Evolutionary conservation across 2,329 filamentous ascomycete genomes (phyloP).

Genomic region (Fonsecaea monophora): DNA sequence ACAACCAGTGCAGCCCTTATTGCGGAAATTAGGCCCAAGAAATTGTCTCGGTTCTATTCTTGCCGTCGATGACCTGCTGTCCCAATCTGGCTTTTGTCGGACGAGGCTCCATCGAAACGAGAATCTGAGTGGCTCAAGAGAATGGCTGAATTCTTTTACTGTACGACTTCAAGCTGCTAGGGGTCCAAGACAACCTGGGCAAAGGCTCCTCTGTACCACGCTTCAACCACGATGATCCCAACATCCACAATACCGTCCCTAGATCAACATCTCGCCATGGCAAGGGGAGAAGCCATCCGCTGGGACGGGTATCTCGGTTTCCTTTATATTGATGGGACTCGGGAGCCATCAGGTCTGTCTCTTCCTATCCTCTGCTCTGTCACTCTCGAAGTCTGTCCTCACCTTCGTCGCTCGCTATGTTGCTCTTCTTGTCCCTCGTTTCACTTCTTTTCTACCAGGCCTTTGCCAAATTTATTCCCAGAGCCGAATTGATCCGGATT

Average conservation of each 20-base stretch:
- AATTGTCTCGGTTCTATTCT: constrained; percentile 27
- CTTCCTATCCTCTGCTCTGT: constrained; percentile 10
- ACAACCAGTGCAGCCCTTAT: background rate
- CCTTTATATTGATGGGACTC: constrained; percentile 13
- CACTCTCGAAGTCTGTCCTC: background rate
- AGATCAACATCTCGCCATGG: background rate
- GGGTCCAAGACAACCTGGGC: constrained; percentile 28
- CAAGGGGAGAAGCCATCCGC: constrained; percentile 6
- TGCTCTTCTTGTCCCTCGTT: constrained; percentile 33
- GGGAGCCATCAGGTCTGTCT: constrained; percentile 4
- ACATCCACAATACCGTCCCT: background rate
- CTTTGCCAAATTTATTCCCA: constrained; percentile 29
- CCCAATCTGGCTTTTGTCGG: constrained; percentile 5
- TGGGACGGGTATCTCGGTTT: constrained; percentile 1
- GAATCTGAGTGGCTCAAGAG: constrained; percentile 14
- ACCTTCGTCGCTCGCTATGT: constrained; percentile 25
- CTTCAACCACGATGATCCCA: constrained; percentile 18
- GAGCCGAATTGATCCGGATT: constrained; percentile 31
- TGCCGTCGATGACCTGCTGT: background rate
- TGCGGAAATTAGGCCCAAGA: constrained; percentile 23
- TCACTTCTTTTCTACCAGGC: constrained; percentile 25
- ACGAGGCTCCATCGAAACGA: background rate
- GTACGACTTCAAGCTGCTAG: constrained; percentile 14
- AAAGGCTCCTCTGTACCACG: constrained; percentile 23
- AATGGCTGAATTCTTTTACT: constrained; percentile 19